Conservation (phyloP, 257 asterid species). For the Leptodermis oblonga region DNA sequence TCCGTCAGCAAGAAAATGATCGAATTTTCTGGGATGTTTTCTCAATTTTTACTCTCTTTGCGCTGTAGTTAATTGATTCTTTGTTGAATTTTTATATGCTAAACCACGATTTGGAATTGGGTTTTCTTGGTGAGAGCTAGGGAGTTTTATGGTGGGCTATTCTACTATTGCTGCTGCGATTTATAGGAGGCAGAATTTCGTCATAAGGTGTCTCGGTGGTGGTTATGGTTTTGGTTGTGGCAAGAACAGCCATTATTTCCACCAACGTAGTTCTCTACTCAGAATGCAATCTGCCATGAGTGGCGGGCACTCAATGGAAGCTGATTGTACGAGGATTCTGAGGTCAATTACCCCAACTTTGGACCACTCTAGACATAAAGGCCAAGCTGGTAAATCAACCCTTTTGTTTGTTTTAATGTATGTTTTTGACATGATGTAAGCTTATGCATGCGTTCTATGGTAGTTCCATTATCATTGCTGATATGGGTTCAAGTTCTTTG, state of each 20-base stretch:
- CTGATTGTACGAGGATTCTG: slow-evolving; percentile 61
- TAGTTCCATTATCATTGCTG: not conserved
- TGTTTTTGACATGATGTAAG: not conserved
- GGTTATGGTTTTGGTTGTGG: slow-evolving; percentile 12
- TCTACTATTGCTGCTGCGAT: slow-evolving; percentile 40
- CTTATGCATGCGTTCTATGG: not conserved
- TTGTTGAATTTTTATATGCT: not conserved
- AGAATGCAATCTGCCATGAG: slow-evolving; percentile 61
- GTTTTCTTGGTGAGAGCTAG: slow-evolving; percentile 15
- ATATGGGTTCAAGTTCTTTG: not conserved
- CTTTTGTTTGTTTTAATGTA: not conserved
- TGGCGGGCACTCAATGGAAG: slow-evolving; percentile 48
- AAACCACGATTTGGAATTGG: slow-evolving; percentile 1
- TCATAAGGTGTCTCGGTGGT: slow-evolving; percentile 65
- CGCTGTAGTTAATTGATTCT: not conserved
- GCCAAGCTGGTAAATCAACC: slow-evolving; percentile 79
- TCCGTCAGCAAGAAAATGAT: not conserved
- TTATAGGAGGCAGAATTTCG: slow-evolving; percentile 64
- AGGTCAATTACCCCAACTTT: slow-evolving; percentile 81
- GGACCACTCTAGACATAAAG: slow-evolving; percentile 70
- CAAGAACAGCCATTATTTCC: slow-evolving; percentile 21
- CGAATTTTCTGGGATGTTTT: not conserved
- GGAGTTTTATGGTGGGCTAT: slow-evolving; percentile 55
- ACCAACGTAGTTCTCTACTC: slow-evolving; percentile 20
- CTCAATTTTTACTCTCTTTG: no score